Conservation (phyloP, 441 rosid genomes). For the Mallotus japonicus region DNA sequence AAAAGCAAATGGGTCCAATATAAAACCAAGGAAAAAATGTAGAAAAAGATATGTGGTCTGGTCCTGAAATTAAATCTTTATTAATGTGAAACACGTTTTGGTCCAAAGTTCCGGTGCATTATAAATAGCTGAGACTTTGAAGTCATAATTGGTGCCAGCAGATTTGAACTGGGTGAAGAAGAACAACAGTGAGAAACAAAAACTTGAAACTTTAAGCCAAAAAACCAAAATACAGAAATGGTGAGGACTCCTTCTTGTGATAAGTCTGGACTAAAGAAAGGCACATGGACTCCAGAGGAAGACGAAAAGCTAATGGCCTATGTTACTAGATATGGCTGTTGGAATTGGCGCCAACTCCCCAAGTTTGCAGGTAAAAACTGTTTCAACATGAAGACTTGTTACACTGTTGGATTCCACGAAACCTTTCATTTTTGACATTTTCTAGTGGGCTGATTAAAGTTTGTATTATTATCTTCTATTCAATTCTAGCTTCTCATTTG, state of each 20-base stretch:
- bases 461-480: background rate
- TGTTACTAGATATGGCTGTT: slow-evolving; percentile 47
- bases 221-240: slow-evolving; percentile 26
- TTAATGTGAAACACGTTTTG: slow-evolving; percentile 31
- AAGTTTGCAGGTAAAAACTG: slow-evolving; percentile 48
- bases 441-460: too few species aligned
- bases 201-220: background rate
- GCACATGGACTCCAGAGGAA: slow-evolving; percentile 68
- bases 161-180: background rate
- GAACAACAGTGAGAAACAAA: background rate
- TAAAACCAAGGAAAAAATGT: background rate
- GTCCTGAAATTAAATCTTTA: background rate
- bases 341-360: slow-evolving; percentile 74
- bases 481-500: too few species aligned
- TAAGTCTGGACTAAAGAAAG: slow-evolving; percentile 47
- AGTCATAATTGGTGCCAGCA: background rate
- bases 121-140: slow-evolving; percentile 19
- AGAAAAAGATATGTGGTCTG: background rate
- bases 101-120: background rate
- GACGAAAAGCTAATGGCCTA: slow-evolving; percentile 48
- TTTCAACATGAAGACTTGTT: too few species aligned
- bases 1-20: background rate
- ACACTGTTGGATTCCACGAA: too few species aligned
- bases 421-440: background rate
- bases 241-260: slow-evolving; percentile 54